Percentiles rank a stretch among this genome's conserved stretches.
phyloP scores from a whole-genome alignment of 441 rosid genomes.

The Melastoma candidum region DNA sequence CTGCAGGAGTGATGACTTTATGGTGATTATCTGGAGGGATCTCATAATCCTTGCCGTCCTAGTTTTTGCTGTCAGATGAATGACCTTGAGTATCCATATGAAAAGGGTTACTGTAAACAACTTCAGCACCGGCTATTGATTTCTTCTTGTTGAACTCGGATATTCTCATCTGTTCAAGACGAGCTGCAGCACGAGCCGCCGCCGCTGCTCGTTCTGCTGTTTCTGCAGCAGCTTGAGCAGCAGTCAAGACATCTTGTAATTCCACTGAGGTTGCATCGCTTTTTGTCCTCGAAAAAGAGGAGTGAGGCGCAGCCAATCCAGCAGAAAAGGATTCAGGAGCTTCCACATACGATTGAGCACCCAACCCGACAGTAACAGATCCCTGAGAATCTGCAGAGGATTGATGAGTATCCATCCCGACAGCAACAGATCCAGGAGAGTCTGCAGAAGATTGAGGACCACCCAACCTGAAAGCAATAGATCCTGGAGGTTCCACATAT shows the following conservation, averaged over 20 bases:
- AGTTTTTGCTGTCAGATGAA: slow-evolving; percentile 18
- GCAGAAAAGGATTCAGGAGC: slow-evolving; percentile 18
- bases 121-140: slow-evolving; percentile 26
- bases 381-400: too few relatives aligned
- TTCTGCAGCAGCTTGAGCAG: slow-evolving; percentile 90
- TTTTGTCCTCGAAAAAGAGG: slow-evolving; percentile 27
- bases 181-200: slow-evolving; percentile 93
- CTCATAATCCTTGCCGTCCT: slow-evolving; percentile 31
- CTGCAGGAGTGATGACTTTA: slow-evolving; percentile 7
- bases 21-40: slow-evolving; percentile 29
- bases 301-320: slow-evolving; percentile 23
- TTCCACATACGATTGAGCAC: too few relatives aligned
- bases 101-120: slow-evolving; percentile 55
- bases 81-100: slow-evolving; percentile 27
- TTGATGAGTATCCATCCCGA: too few relatives aligned
- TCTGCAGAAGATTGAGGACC: too few relatives aligned
- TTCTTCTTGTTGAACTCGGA: slow-evolving; percentile 60
- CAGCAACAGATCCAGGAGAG: too few relatives aligned
- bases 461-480: too few relatives aligned
- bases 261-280: slow-evolving; percentile 34
- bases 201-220: slow-evolving; percentile 87
- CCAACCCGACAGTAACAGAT: too few relatives aligned
- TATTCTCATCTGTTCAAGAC: slow-evolving; percentile 85
- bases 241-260: slow-evolving; percentile 75
- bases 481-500: too few relatives aligned